Evolutionary conservation across 352 stramenopile genomes (phyloP).

Genomic region (Chrysophaeum taylorii): DNA sequence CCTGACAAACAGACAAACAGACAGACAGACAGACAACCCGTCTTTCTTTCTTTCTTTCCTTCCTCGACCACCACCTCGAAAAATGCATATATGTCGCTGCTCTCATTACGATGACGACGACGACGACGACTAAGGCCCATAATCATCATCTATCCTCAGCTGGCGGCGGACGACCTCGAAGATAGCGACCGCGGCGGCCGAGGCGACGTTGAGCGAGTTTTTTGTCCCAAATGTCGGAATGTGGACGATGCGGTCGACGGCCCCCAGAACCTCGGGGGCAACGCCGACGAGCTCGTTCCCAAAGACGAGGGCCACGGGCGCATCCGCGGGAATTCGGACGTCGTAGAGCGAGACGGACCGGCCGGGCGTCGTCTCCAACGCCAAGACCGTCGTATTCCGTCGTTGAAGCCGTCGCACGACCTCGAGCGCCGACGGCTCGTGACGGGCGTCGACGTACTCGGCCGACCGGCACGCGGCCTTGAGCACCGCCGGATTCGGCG

Average conservation of each 20-base stretch:
- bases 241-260: conserved; percentile 46
- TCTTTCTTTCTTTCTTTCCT: too few relatives aligned
- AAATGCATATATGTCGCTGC: too few relatives aligned
- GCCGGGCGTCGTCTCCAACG: conserved; percentile 34
- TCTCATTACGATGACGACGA: too few relatives aligned
- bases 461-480: conserved; percentile 11
- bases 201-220: conserved; percentile 56
- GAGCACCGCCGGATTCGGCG: conserved; percentile 16
- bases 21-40: too few relatives aligned
- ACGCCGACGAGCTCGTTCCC: conserved; percentile 54
- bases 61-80: too few relatives aligned
- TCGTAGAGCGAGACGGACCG: conserved; percentile 20
- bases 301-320: conserved; percentile 37
- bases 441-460: neutral
- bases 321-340: neutral
- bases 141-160: too few relatives aligned
- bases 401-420: conserved; percentile 26
- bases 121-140: too few relatives aligned
- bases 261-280: conserved; percentile 36
- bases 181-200: conserved; percentile 42
- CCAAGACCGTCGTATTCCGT: conserved; percentile 26
- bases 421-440: conserved; percentile 6
- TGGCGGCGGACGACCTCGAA: conserved; percentile 47
- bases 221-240: conserved; percentile 55
- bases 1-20: too few relatives aligned